These are phyloP conservation scores for Eimeria tenella DNA, from an alignment of 169 alveolate genomes.

Conservation along the genomic window DNA sequence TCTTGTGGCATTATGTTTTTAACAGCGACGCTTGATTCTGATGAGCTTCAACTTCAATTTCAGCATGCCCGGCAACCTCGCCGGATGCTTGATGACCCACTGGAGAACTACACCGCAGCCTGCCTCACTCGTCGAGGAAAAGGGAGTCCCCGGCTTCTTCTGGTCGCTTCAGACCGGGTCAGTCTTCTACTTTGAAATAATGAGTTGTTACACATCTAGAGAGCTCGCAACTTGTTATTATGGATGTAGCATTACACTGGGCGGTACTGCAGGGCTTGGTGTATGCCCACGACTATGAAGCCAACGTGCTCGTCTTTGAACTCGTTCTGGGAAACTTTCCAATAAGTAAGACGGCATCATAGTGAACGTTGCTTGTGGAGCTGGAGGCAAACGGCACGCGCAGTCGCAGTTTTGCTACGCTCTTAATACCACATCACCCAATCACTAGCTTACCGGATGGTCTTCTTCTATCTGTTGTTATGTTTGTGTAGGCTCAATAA, in stretches of 20 bases:
- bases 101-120: slow-evolving; percentile 67
- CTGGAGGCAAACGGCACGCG: not conserved
- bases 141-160: slow-evolving; percentile 55
- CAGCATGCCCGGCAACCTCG: slow-evolving; percentile 65
- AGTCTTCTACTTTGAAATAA: not conserved
- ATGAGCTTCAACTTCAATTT: slow-evolving; percentile 63
- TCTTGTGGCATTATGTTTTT: not conserved
- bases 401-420: no score
- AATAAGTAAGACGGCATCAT: not conserved
- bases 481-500: slow-evolving; percentile 13
- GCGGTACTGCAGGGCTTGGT: slow-evolving; percentile 68
- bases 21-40: slow-evolving; percentile 8
- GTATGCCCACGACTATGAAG: slow-evolving; percentile 73
- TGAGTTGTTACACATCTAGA: no score
- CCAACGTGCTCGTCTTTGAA: slow-evolving; percentile 71
- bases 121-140: slow-evolving; percentile 71
- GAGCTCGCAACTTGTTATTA: not conserved
- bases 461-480: not conserved
- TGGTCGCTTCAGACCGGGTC: slow-evolving; percentile 63
- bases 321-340: slow-evolving; percentile 48
- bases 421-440: no score
- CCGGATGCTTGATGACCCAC: slow-evolving; percentile 60
- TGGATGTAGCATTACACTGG: not conserved
- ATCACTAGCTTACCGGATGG: not conserved
- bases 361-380: not conserved